Evolutionary conservation across 78 protist genomes (phyloP).

Genomic region (Protostelium mycophagum): DNA sequence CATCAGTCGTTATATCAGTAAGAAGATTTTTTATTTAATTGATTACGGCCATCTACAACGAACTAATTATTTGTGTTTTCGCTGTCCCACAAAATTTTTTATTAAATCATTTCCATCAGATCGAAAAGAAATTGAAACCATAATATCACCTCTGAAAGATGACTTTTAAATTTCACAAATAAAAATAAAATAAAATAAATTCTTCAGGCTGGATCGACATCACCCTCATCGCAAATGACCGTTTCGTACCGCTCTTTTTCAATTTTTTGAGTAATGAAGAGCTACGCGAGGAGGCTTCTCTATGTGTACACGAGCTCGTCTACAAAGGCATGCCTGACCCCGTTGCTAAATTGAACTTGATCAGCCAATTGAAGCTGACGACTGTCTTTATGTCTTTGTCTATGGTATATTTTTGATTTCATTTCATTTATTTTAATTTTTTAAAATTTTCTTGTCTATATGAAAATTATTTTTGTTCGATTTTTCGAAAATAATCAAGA

Average conservation of each 20-base stretch:
- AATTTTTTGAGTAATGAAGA: constrained; percentile 12
- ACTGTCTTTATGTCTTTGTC: constrained; percentile 6
- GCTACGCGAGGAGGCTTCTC: constrained; percentile 29
- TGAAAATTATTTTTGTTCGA: no score
- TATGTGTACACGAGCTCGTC: constrained; percentile 44
- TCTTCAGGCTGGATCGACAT: constrained; percentile 61
- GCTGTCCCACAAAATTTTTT: no score
- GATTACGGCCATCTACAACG: no score
- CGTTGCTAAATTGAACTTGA: constrained; percentile 14
- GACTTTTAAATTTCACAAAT: no score
- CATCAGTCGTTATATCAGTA: constrained; percentile 40
- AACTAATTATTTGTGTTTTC: no score
- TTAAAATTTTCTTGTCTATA: no score
- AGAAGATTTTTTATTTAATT: no score
- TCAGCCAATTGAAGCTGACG: constrained; percentile 34
- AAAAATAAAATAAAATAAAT: not conserved
- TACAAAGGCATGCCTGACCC: constrained; percentile 61
- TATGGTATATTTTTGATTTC: not conserved
- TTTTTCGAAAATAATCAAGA: no score
- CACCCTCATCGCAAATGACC: constrained; percentile 46
- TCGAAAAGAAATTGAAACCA: no score
- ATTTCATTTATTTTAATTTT: no score
- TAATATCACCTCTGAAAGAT: no score
- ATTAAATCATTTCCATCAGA: no score
- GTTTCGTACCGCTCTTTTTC: constrained; percentile 42